These are phyloP conservation scores for Ormosia emarginata DNA, from an alignment of 306 rosid genomes.

Conservation along the genomic window DNA sequence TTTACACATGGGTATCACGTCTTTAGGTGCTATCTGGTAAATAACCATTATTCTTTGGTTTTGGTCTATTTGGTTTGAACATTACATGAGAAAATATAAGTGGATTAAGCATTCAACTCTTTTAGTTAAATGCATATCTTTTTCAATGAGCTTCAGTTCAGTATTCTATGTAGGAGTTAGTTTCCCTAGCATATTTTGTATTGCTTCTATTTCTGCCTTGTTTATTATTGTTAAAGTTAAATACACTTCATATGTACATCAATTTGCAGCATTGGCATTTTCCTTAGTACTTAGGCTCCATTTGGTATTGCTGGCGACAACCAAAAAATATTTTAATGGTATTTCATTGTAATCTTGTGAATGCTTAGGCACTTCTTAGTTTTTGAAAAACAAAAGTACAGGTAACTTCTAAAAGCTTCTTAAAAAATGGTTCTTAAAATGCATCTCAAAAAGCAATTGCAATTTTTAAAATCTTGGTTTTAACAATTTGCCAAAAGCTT, in stretches of 20 bases:
- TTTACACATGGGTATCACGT: not conserved
- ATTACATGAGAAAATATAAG: not conserved
- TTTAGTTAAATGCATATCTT: not conserved
- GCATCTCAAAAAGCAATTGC: too few relatives aligned
- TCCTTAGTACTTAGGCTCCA: too few relatives aligned
- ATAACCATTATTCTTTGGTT: not conserved
- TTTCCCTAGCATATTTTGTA: not conserved
- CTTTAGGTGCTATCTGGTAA: slow-evolving; percentile 4
- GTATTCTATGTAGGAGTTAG: not conserved
- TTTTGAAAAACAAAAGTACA: too few relatives aligned
- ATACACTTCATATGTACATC: not conserved
- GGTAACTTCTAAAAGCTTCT: too few relatives aligned
- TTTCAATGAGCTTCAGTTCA: not conserved
- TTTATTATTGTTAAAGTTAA: too few relatives aligned
- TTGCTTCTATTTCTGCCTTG: not conserved
- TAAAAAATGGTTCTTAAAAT: too few relatives aligned
- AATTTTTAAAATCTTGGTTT: too few relatives aligned
- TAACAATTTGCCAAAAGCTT: too few relatives aligned
- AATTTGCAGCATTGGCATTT: not conserved
- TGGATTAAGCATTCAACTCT: not conserved
- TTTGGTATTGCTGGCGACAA: too few relatives aligned
- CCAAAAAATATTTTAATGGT: too few relatives aligned
- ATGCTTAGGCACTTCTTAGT: too few relatives aligned
- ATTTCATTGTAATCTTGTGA: too few relatives aligned
- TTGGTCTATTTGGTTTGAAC: slow-evolving; percentile 3